Evolutionary conservation across 1,284 basidiomycete genomes (phyloP), one percentile per base, ranked within the genome.

Genomic region (Grifola frondosa): DNA sequence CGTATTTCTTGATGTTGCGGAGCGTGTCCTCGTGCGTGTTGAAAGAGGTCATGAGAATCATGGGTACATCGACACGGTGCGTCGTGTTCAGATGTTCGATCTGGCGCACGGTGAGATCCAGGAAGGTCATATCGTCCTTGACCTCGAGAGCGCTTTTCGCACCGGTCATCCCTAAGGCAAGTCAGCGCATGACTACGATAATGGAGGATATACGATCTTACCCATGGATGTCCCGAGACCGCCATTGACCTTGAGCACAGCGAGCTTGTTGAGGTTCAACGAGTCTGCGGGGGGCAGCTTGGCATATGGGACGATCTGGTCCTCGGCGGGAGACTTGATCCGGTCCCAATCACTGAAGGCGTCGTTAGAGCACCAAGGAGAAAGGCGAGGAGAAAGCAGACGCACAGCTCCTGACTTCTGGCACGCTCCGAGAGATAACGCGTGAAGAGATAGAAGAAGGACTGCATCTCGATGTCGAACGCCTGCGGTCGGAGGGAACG

Each of bases 11-110:
- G 74, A 99, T 99, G 75, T 98, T 97, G 49, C 95, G 88, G 46
- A 92, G 80, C 36, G 94, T 97, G 67, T 97, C 94, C 41, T 96
- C 93, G 67, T 96, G 95, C 30, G 97, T 98, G 79, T 99, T 98
- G 85, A 99, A 98, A 52, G 94, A 97, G 64, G 97, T 98, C 96
- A 99, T 99, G 65, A 99, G 84, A 71, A 98, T 96, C 66, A 99
- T 91, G 12, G 96, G 95, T 34, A 98, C 95, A 71, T 97, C 83
- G 57, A 84, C 84, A 34, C 75, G 74, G 61, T 71, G 69, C 41
- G 78, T 78, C 37, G 84, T 88, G 69, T 88, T 88, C 61, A 88
- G 80, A 56, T 88, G 85, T 64, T 99, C 96, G 59, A 99, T 98
- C 72, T 99, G 96, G 50, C 94, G 84, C 46, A 98, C 96, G 42